Base-by-base conservation (phyloP, 1,139 yeast species). In the Pichia sp. region DNA sequence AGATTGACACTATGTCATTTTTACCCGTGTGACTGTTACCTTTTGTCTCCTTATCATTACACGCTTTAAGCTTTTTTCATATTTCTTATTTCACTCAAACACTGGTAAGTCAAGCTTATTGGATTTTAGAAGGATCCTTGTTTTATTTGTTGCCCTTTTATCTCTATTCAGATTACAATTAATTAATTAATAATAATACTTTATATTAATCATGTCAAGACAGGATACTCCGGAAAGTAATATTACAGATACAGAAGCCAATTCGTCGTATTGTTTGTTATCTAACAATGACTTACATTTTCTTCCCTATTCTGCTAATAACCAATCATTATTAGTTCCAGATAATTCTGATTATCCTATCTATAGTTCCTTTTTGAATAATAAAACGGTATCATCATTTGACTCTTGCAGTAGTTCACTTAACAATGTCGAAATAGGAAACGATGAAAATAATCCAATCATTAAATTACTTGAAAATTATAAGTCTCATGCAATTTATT, bases 401-500 rank as follows among this genome's bases (percentile, higher is more conserved):
- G 48, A 42, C 35, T 37, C 41, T 20, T 3, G 12, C 10, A 30
- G 26, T 24, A 37, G 27, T 28, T 22, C 45, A 7, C 25, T 31
- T 23, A 26, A 30, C 36, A 25, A 41, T 28, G 30, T 30, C 4
- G 29, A 11, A 31, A 29, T 23, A 28, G 37, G 25, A 37, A 24
- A 20, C 32, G 9, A 37, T 25, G 35, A 37, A 28, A 39, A 35
- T 32, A 37, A 33, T 22, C 50, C 33, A 16, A 48, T 55, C n/a
- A 12, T 51, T 9, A 50, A 51, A 26, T 38, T 58, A 7, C 39
- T 59, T 16, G 53, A 51, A 16, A 52, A 54, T 32, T 59, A 59
- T 39, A 53, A 59, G 10, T 54, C 66, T 0, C 65, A 61, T 43
- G 58, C 65, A 16, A 49, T 62, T 24, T 62, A 60, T 41, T 46